phyloP scores from a whole-genome alignment of 805 yeast genomes.

The Hanseniaspora mollemarum region DNA sequence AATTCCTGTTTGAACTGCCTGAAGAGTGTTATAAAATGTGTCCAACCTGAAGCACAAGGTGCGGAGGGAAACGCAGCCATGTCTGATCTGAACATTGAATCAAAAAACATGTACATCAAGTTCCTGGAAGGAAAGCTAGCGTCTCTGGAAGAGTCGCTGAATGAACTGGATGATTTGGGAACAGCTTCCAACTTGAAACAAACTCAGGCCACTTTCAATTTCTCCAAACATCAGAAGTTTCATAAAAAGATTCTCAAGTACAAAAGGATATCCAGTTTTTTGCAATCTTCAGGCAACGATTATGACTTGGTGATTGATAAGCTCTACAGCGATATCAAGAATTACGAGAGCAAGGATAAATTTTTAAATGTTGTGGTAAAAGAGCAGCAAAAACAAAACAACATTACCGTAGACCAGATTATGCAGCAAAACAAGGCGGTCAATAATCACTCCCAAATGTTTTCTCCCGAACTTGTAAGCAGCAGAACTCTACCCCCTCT shows the following conservation, averaged over 20 bases:
- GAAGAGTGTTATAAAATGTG: conserved; percentile 49
- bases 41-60: conserved; percentile 36
- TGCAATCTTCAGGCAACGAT: conserved; percentile 18
- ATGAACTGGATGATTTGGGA: conserved; percentile 23
- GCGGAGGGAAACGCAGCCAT: background rate
- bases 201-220: conserved; percentile 18
- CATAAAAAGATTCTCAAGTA: conserved; percentile 30
- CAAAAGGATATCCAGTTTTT: conserved; percentile 32
- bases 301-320: conserved; percentile 11
- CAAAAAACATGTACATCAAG: conserved; percentile 47
- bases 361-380: background rate
- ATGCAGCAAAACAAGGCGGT: background rate
- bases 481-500: conserved; percentile 17
- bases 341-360: background rate
- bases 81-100: conserved; percentile 28
- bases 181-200: conserved; percentile 16
- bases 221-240: conserved; percentile 24
- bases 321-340: background rate
- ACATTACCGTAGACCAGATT: background rate
- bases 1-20: conserved; percentile 59
- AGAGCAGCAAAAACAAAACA: background rate
- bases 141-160: conserved; percentile 40
- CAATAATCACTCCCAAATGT: conserved; percentile 8
- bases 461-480: conserved; percentile 14
- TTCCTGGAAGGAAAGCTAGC: conserved; percentile 46